A percentile compares a stretch with the other conserved stretches of the same genome.
phyloP scores from a whole-genome alignment of 345 rosid genomes.

The Draba incana region DNA sequence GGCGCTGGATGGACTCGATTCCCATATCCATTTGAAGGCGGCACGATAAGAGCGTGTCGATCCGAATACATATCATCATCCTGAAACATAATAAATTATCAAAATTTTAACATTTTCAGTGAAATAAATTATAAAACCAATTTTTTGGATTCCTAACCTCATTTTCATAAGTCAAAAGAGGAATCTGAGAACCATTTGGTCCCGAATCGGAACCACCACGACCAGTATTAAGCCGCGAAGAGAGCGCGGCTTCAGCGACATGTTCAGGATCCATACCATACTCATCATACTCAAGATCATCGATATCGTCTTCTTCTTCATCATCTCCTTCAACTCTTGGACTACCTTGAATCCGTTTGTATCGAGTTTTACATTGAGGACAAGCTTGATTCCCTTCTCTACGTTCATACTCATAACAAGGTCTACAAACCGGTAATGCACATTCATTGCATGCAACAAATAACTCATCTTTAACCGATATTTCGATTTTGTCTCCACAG shows the following conservation, averaged over 20 bases:
- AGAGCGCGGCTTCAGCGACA: slow-evolving; percentile 57
- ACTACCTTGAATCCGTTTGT: slow-evolving; percentile 87
- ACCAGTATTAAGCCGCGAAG: slow-evolving; percentile 62
- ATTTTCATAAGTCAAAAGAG: slow-evolving; percentile 89
- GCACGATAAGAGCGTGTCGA: slow-evolving; percentile 85
- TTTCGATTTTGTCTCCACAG: slow-evolving; percentile 86
- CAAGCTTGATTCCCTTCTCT: slow-evolving; percentile 96
- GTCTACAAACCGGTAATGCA: slow-evolving; percentile 96
- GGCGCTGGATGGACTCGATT: slow-evolving; percentile 74
- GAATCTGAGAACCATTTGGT: slow-evolving; percentile 67
- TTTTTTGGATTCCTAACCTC: slow-evolving; percentile 56
- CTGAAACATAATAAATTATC: slow-evolving; percentile 39
- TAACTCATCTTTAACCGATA: slow-evolving; percentile 68
- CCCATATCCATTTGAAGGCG: slow-evolving; percentile 72
- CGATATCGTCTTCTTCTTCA: slow-evolving; percentile 91
- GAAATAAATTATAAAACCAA: neutral
- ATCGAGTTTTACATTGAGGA: slow-evolving; percentile 95
- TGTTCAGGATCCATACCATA: slow-evolving; percentile 66
- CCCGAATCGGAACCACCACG: slow-evolving; percentile 62
- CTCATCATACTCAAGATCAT: slow-evolving; percentile 88
- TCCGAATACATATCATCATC: slow-evolving; percentile 84
- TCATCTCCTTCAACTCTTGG: slow-evolving; percentile 97
- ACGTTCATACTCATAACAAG: slow-evolving; percentile 95
- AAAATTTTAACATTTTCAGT: neutral
- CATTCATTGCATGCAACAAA: slow-evolving; percentile 99